Percentiles rank a stretch among this genome's conserved stretches.
Evolutionary conservation across 345 rosid genomes (phyloP).

Genomic region (Hibiscus mutabilis): DNA sequence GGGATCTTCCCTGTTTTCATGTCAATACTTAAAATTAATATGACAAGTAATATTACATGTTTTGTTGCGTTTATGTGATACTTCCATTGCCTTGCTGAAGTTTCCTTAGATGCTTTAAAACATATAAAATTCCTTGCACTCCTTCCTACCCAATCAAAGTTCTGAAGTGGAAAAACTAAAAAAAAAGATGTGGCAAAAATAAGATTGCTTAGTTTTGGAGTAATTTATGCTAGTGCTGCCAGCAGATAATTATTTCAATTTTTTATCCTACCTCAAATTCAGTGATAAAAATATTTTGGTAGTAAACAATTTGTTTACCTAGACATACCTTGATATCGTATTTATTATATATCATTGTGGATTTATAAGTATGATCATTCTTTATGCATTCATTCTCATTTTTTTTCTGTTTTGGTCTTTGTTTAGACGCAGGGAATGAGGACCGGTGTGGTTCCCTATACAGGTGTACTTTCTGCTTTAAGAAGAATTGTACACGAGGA

Average conservation of each 20-base stretch:
- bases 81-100: not conserved
- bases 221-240: not conserved
- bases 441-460: constrained; percentile 71
- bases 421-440: constrained; percentile 67
- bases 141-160: not conserved
- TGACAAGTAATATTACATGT: not conserved
- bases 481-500: constrained; percentile 74
- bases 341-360: not conserved
- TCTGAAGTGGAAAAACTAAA: not conserved
- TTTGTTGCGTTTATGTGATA: not conserved
- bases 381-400: not conserved
- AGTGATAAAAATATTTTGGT: too few relatives aligned
- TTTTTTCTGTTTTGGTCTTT: constrained; percentile 15
- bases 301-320: not conserved
- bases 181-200: not conserved
- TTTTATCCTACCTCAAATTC: not conserved
- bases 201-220: not conserved
- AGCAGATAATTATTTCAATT: not conserved
- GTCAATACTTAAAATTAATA: not conserved
- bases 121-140: not conserved
- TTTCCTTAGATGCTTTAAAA: not conserved
- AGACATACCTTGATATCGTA: not conserved
- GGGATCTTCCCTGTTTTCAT: not conserved
- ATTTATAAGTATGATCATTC: not conserved
- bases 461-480: constrained; percentile 65